Base-by-base conservation (phyloP, 768 basidiomycete genomes). In the Epithele typhae region DNA sequence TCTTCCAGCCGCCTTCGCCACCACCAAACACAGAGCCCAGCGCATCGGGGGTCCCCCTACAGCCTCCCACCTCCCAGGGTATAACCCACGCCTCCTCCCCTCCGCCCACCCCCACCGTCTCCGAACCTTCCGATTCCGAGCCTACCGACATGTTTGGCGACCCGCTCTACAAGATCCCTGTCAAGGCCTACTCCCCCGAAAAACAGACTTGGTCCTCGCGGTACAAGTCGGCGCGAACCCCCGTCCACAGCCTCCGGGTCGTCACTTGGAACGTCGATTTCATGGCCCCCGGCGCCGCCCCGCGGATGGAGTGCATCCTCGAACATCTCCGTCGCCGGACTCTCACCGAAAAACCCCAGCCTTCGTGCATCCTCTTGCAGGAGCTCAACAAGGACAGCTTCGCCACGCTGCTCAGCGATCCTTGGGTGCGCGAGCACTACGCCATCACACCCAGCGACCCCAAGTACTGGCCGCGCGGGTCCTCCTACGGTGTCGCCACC, bases 241-340 rank as follows among this genome's bases (percentile, higher is more conserved):
- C 45, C 7, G 75, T 76, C n/a, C 57, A 70, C 23, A 66, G 66
- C 27, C 56, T 88, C 40, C 70, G 70, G 46, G 61, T 90, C 40
- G 61, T 89, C 51, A 80, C 84, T 23, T 90, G 87, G 87, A 89
- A 90, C 62, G 55, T 89, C 44, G 77, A 84, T 58, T 80, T 75
- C 58, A 52, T 59, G 33, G 64, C 64, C 14, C 53, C 59, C 0
- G 54, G 68, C 33, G 58, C 57, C 9, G 66, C 64, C 35, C 67
- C 68, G 46, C 78, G 87, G 6, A 67, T 84, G 25, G 50, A 46
- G 0, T 62, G 69, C 3, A 73, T 72, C 15, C 67, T 89, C 46
- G 65, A 73, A 12, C 71, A 86, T 59, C 70, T 88, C 51, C 74
- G 77, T 57, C 60, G 66, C 25, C 70, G 75, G 3, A 71, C 81